Conservation (phyloP, 345 rosid species). For the Rhizophora apiculata region DNA sequence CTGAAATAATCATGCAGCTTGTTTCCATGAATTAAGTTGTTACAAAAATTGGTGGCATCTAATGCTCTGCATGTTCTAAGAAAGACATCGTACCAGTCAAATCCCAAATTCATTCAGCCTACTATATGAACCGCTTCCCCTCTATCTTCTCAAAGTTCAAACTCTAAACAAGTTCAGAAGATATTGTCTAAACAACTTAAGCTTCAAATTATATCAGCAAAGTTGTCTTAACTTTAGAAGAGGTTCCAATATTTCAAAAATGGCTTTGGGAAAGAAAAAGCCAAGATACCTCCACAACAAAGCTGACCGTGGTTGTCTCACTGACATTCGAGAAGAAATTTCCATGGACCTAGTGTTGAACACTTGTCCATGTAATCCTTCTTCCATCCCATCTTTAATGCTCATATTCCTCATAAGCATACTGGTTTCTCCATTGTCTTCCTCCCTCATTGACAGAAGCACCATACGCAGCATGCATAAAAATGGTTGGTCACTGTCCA, state of each 20-base stretch:
- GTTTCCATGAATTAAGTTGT: not conserved
- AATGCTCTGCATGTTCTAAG: not conserved
- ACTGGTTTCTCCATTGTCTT: constrained; percentile 73
- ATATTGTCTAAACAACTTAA: too few species aligned
- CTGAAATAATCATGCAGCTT: not conserved
- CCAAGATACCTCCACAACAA: constrained; percentile 83
- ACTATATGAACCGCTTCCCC: too few species aligned
- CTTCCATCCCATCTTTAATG: constrained; percentile 46
- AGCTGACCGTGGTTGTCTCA: constrained; percentile 77
- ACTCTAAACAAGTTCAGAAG: too few species aligned
- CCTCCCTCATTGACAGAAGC: constrained; percentile 96
- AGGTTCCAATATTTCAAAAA: too few species aligned
- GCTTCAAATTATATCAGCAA: too few species aligned
- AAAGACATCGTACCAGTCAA: too few species aligned
- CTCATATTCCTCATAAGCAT: constrained; percentile 62
- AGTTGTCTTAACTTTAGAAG: too few species aligned
- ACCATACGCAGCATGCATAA: constrained; percentile 99
- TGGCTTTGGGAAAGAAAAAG: not conserved
- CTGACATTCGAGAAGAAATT: constrained; percentile 48
- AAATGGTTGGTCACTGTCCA: constrained; percentile 99
- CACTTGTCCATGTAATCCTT: constrained; percentile 42
- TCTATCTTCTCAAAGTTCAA: too few species aligned
- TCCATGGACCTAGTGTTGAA: constrained; percentile 44
- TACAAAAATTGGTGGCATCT: not conserved
- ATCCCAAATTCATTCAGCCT: too few species aligned